A percentile compares a stretch with the other conserved stretches of the same genome.
phyloP scores from a whole-genome alignment of 495 filamentous ascomycete species.

The Penicillium angulare region DNA sequence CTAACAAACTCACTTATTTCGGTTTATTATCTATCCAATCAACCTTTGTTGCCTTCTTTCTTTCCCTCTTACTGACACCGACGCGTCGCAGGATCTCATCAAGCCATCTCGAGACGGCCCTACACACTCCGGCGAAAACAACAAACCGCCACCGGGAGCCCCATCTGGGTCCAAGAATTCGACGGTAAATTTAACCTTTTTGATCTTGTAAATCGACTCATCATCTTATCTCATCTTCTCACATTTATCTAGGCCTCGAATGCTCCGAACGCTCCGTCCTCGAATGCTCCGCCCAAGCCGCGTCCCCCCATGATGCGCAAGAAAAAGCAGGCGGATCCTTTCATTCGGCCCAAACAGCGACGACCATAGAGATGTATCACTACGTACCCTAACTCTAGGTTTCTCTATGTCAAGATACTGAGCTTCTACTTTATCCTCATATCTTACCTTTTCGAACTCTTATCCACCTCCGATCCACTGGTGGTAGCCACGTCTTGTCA shows the following conservation, averaged over 20 bases:
- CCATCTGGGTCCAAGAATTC: background rate
- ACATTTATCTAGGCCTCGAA: conserved; percentile 10
- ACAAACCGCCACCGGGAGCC: conserved; percentile 1
- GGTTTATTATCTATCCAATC: background rate
- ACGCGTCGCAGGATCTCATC: conserved; percentile 31
- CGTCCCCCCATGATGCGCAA: conserved; percentile 42
- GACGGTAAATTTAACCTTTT: background rate
- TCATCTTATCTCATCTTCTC: conserved; percentile 6
- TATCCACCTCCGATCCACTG: no score
- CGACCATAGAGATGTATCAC: background rate
- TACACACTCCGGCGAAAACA: conserved; percentile 21
- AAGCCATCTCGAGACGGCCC: conserved; percentile 41
- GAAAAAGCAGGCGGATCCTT: conserved; percentile 51
- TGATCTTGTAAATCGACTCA: background rate
- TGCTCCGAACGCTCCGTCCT: no score
- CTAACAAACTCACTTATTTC: background rate
- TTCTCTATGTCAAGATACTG: no score
- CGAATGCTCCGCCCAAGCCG: conserved; percentile 13
- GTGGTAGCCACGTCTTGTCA: no score
- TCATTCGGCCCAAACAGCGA: conserved; percentile 43
- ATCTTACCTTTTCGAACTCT: no score
- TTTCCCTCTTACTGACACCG: background rate
- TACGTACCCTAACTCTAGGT: no score
- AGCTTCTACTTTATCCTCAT: no score
- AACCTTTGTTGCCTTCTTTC: background rate